Evolutionary conservation across 768 basidiomycete species (phyloP), one percentile per base, ranked within the genome.

Genomic region (Cystofilobasidium capitatum): DNA sequence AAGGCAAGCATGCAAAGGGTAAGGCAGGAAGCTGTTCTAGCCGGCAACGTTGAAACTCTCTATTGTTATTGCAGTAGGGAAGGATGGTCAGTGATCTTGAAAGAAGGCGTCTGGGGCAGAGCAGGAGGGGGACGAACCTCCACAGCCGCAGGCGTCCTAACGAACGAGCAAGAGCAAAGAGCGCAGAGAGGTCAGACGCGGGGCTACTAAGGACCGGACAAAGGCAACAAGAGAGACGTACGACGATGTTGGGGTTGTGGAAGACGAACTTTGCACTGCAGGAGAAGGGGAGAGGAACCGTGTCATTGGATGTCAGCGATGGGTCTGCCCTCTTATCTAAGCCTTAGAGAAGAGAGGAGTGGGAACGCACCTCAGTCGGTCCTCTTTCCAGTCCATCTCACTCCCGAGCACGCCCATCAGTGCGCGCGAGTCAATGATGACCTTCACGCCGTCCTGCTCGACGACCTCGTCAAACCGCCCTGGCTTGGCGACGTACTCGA

Each of bases 371-470:
- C 91, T 93, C 49, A 99, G 79, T 37, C 85, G 78, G 76, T 94
- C 91, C 79, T 98, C 96, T 69, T 85, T 82, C 96, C 96, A 99
- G 75, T 94, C 91, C 96, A 99, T 99, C 81, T 89, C 89, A 77
- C 91, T 94, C 59, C 96, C 96, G 69, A 99, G 96, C 72, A 99
- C 96, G 67, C 89, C 91, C 76, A 99, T 98, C 71, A 99, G 79
- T 31, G 96, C 96, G 77, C 93, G 97, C 75, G 86, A 88, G 79
- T 99, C 96, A 76, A 98, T 91, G 70, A 98, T 80, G 54, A 99
- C 94, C 71, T 81, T 83, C 31, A 96, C 90, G 1, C 88, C 94
- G 71, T 97, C 92, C 78, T 98, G 96, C 76, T 91, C 86, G 26
- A 98, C 92, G 22, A 97, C 83, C 75, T 98, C 96, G 79, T 99